phyloP scores from a whole-genome alignment of 2,329 filamentous ascomycete species.

The Aspergillus aculeatinus region DNA sequence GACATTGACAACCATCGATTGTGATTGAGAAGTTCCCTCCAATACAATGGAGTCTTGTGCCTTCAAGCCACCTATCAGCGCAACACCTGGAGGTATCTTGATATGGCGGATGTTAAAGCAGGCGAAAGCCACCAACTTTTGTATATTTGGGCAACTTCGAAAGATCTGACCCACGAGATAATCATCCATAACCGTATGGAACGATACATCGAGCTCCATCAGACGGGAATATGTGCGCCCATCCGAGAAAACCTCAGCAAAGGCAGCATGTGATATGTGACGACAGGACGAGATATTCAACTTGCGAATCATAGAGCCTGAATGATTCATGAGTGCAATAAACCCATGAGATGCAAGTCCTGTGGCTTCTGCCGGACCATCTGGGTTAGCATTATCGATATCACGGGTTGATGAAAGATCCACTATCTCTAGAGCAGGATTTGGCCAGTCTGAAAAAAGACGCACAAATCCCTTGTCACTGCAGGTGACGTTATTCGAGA shows the following conservation, averaged over 20 bases:
- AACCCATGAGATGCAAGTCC: slow-evolving; percentile 78
- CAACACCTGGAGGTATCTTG: slow-evolving; percentile 56
- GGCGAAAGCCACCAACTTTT: slow-evolving; percentile 61
- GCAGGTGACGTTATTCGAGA: slow-evolving; percentile 73
- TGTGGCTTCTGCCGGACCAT: slow-evolving; percentile 60
- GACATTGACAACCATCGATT: background rate
- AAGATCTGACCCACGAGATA: slow-evolving; percentile 47
- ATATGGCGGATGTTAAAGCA: slow-evolving; percentile 61
- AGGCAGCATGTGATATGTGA: slow-evolving; percentile 70
- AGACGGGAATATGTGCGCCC: slow-evolving; percentile 66
- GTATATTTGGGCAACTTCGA: slow-evolving; percentile 47
- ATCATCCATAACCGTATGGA: slow-evolving; percentile 52
- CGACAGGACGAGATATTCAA: slow-evolving; percentile 83
- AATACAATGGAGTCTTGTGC: slow-evolving; percentile 56
- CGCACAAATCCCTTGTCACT: slow-evolving; percentile 71
- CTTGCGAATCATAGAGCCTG: slow-evolving; percentile 62
- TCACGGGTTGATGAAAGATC: slow-evolving; percentile 78
- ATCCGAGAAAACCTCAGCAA: slow-evolving; percentile 70
- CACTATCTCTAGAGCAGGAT: slow-evolving; percentile 66
- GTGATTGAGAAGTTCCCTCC: slow-evolving; percentile 20
- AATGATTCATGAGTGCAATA: slow-evolving; percentile 79
- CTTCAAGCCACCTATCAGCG: slow-evolving; percentile 60
- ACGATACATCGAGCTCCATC: slow-evolving; percentile 71
- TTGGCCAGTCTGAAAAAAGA: slow-evolving; percentile 75
- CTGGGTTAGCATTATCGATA: slow-evolving; percentile 68